phyloP scores from a whole-genome alignment of 306 rosid genomes.

The Alnus rubra region DNA sequence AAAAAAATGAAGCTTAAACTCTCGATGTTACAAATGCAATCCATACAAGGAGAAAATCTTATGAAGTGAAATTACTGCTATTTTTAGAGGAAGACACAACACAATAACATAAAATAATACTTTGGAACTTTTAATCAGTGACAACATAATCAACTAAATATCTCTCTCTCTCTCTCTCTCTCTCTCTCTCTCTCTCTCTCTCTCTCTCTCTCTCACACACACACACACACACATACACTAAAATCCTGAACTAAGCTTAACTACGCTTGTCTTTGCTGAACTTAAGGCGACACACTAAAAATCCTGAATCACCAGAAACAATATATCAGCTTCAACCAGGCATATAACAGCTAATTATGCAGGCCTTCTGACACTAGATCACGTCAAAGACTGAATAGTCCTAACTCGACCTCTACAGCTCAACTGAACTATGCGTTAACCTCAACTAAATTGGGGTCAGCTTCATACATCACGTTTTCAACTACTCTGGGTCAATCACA shows the following conservation, averaged over 20 bases:
- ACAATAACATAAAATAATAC: too few species aligned
- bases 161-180: too few species aligned
- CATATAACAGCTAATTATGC: not conserved
- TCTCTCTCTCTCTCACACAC: too few species aligned
- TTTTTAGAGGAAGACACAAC: not conserved
- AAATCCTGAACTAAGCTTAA: not conserved
- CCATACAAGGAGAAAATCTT: not conserved
- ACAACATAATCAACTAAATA: not conserved
- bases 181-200: too few species aligned
- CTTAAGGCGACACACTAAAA: not conserved
- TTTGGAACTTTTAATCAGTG: too few species aligned
- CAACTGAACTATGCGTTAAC: not conserved
- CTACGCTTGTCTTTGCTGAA: not conserved
- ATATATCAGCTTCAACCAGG: not conserved
- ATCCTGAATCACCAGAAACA: not conserved
- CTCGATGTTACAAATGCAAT: not conserved
- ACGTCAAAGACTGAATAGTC: not conserved
- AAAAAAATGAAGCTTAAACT: not conserved
- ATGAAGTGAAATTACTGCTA: not conserved
- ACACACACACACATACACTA: not conserved
- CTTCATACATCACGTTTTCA: not conserved
- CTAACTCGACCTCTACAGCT: not conserved
- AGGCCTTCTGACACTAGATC: not conserved
- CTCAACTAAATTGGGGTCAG: not conserved
- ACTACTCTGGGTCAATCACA: not conserved